These are phyloP conservation scores for Fusarium odoratissimum DNA, from an alignment of 2,329 filamentous ascomycete species.

Conservation along the genomic window DNA sequence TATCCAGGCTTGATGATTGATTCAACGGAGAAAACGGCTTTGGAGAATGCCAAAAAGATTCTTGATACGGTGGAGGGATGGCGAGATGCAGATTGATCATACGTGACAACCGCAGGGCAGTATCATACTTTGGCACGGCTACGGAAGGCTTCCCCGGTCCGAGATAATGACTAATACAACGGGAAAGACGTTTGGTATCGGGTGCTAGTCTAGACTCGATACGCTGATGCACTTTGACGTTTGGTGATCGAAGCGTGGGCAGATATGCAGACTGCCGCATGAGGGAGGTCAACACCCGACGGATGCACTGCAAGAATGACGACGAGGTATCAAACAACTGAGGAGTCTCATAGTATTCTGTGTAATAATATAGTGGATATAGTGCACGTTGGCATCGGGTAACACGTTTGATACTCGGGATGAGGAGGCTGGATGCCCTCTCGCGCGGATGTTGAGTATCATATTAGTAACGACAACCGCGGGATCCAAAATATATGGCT, in stretches of 20 bases:
- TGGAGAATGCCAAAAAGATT: background rate
- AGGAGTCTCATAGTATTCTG: accelerated
- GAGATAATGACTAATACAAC: no score
- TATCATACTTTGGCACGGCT: background rate
- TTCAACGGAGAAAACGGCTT: background rate
- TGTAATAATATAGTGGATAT: background rate
- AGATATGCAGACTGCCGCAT: background rate
- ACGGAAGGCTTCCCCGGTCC: background rate
- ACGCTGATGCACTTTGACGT: background rate
- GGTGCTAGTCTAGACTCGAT: background rate
- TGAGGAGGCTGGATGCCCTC: background rate
- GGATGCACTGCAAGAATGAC: background rate
- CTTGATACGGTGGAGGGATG: background rate
- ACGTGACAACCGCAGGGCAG: no score
- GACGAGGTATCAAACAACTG: background rate
- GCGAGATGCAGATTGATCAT: background rate
- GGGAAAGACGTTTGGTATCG: background rate
- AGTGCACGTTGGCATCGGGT: no score
- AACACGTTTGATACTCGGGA: background rate
- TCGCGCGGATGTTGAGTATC: background rate
- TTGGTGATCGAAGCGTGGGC: background rate
- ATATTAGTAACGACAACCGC: background rate
- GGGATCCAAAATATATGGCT: background rate
- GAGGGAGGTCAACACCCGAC: background rate
- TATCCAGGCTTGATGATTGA: background rate